A percentile compares a stretch with the other conserved stretches of the same genome.
These are phyloP conservation scores for Entrophospora sp. DNA, from an alignment of 192 early-diverging fungal genomes.

Conservation along the genomic window DNA sequence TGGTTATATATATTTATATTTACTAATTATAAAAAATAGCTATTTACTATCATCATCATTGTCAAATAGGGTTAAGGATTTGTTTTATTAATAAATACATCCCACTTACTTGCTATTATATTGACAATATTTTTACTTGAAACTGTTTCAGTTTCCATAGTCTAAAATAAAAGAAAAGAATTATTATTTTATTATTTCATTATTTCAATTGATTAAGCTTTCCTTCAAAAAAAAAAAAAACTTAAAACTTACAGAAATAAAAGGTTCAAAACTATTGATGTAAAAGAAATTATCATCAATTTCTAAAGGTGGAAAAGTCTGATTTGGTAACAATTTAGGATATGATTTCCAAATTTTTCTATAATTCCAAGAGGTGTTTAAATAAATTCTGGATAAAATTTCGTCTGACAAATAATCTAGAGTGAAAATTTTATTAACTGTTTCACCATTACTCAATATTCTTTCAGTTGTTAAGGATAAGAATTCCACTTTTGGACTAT, in stretches of 20 bases:
- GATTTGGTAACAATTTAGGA: constrained; percentile 37
- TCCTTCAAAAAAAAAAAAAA: not conserved
- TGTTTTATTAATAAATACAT: too few species aligned
- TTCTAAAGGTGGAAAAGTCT: constrained; percentile 22
- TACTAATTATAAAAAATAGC: too few species aligned
- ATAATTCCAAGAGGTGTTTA: constrained; percentile 37
- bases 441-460: too few species aligned
- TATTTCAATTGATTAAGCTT: too few species aligned
- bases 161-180: constrained; percentile 25
- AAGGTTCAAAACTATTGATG: constrained; percentile 49
- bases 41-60: too few species aligned
- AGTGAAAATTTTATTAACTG: constrained; percentile 55
- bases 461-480: too few species aligned
- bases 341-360: constrained; percentile 52
- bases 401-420: constrained; percentile 28
- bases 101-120: too few species aligned
- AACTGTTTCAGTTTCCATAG: constrained; percentile 61
- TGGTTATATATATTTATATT: too few species aligned
- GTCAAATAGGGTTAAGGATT: too few species aligned
- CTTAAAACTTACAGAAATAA: constrained; percentile 44
- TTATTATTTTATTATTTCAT: not conserved
- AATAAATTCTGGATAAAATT: constrained; percentile 37
- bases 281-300: constrained; percentile 35
- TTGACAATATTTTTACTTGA: constrained; percentile 47
- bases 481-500: constrained; percentile 29